Evolutionary conservation across 306 rosid species (phyloP).

Genomic region (Argentina anserina): DNA sequence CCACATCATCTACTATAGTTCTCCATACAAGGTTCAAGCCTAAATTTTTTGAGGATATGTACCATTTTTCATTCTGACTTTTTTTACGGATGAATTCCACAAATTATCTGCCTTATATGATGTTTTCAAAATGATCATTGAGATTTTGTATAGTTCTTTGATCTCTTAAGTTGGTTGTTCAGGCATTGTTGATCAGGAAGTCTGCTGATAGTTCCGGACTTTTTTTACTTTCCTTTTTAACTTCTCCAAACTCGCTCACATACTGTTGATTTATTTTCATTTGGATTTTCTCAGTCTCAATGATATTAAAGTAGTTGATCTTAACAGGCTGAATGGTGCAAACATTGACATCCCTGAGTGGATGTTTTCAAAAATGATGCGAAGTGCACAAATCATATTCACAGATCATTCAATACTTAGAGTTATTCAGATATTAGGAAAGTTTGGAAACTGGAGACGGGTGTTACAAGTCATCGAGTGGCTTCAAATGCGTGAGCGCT

Average conservation of each 20-base stretch:
- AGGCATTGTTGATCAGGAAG: background rate
- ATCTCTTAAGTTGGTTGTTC: too few relatives aligned
- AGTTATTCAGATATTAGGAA: constrained; percentile 79
- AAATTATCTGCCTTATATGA: background rate
- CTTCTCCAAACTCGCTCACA: constrained; percentile 12
- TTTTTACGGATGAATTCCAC: background rate
- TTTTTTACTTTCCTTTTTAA: background rate
- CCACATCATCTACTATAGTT: background rate
- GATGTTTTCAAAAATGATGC: constrained; percentile 82
- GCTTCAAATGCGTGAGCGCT: constrained; percentile 89
- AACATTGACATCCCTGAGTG: constrained; percentile 83
- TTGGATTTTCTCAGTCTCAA: constrained; percentile 19
- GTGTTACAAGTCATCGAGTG: constrained; percentile 89
- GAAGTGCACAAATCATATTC: constrained; percentile 80
- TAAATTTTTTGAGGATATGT: background rate
- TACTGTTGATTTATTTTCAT: constrained; percentile 7
- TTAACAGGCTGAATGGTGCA: constrained; percentile 86
- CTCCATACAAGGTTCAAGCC: background rate
- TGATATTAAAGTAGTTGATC: constrained; percentile 29
- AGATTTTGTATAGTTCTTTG: background rate
- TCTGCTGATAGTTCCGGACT: constrained; percentile 4
- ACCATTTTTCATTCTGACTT: background rate
- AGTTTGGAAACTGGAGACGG: constrained; percentile 84
- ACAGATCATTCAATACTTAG: constrained; percentile 77
- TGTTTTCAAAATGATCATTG: background rate